Percentiles rank a stretch among this genome's conserved stretches.
phyloP scores from a whole-genome alignment of 2,329 filamentous ascomycete genomes.

The Cryphonectria naterciae region DNA sequence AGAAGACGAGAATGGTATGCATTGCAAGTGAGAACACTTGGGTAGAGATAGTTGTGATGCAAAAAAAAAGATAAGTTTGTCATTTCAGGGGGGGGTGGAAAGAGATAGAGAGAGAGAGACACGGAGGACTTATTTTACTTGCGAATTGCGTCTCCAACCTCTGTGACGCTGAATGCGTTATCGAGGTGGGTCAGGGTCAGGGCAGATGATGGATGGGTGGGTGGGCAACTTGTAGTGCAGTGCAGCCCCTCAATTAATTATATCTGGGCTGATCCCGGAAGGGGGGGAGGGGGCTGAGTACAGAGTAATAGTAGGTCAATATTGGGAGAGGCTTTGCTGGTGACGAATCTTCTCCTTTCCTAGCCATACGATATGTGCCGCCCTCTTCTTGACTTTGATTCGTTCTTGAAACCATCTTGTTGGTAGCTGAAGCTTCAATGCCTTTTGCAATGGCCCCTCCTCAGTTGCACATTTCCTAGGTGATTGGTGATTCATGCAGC shows the following conservation, averaged over 20 bases:
- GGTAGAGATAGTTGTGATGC: neutral
- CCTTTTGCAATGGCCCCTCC: neutral
- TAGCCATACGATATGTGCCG: neutral
- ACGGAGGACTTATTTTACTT: neutral
- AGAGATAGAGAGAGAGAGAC: neutral
- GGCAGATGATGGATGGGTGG: neutral
- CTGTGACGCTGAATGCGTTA: slow-evolving; percentile 14
- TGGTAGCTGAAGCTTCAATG: neutral
- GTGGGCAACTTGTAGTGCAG: neutral
- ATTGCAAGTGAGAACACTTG: neutral
- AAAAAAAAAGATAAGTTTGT: neutral
- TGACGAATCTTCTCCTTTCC: neutral
- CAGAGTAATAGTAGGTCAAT: neutral
- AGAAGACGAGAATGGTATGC: slow-evolving; percentile 12
- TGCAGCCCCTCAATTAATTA: neutral
- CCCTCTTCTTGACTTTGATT: neutral
- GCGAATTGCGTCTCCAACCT: slow-evolving; percentile 18
- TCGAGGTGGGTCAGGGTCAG: slow-evolving; percentile 13
- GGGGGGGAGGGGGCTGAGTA: neutral
- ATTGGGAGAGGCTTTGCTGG: neutral
- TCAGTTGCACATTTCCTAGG: neutral
- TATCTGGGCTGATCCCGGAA: neutral
- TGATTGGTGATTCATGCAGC: neutral
- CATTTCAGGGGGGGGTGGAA: neutral
- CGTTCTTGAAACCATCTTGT: neutral